Evolutionary conservation across 2,329 filamentous ascomycete genomes (phyloP).

Genomic region (Clarireedia hainanense): DNA sequence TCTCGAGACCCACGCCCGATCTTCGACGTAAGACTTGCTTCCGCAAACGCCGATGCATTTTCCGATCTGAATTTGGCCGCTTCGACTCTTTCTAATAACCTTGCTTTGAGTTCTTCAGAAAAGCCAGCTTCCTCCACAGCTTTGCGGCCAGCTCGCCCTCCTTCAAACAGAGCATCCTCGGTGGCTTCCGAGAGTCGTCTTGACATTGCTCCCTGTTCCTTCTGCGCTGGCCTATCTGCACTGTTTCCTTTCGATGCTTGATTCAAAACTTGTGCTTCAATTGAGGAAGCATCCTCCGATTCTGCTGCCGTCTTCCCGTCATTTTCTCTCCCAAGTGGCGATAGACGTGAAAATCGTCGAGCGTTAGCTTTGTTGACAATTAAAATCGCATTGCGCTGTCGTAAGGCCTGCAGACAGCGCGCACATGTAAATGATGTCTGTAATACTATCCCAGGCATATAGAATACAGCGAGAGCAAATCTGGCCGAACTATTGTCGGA

Average conservation of each 20-base stretch:
- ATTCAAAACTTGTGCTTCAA: conserved; percentile 12
- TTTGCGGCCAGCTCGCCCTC: conserved; percentile 50
- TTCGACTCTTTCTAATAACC: conserved; percentile 48
- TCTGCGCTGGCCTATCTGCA: neutral
- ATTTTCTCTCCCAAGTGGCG: conserved; percentile 20
- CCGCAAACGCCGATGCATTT: conserved; percentile 40
- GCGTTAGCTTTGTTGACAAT: neutral
- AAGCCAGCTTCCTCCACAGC: conserved; percentile 57
- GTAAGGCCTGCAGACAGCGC: conserved; percentile 23
- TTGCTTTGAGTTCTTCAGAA: conserved; percentile 53
- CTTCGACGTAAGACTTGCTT: conserved; percentile 42
- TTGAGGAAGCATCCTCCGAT: conserved; percentile 6
- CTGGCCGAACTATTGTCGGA: neutral
- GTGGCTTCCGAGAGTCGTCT: conserved; percentile 54
- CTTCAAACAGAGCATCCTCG: conserved; percentile 51
- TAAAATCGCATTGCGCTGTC: conserved; percentile 17
- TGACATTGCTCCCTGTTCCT: conserved; percentile 36
- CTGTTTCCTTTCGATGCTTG: neutral
- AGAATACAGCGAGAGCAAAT: conserved; percentile 5
- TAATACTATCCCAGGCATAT: conserved; percentile 25
- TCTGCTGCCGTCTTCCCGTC: conserved; percentile 11
- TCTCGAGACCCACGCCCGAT: conserved; percentile 62
- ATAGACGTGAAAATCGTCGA: conserved; percentile 17
- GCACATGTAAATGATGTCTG: conserved; percentile 18
- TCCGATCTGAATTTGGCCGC: conserved; percentile 46